phyloP scores from a whole-genome alignment of 2,329 filamentous ascomycete genomes.

The Fusarium ambrosium region DNA sequence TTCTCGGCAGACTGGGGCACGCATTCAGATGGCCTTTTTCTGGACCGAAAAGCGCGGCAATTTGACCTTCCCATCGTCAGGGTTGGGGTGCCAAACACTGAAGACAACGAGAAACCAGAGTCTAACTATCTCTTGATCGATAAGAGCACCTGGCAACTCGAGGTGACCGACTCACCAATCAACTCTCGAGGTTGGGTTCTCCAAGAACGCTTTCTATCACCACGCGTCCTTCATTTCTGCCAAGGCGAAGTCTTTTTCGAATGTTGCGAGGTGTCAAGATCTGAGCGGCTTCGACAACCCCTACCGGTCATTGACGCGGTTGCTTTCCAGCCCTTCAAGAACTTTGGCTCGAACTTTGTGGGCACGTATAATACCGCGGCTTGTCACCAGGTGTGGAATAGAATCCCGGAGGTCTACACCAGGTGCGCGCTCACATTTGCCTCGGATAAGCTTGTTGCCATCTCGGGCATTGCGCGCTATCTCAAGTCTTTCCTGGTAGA shows the following conservation, averaged over 20 bases:
- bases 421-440: neutral
- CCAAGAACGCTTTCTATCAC: neutral
- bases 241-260: neutral
- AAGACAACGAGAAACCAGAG: neutral
- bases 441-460: neutral
- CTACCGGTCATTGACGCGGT: neutral
- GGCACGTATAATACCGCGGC: neutral
- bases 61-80: neutral
- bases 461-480: neutral
- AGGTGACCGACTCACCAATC: neutral
- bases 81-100: neutral
- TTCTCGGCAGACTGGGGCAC: neutral
- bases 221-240: neutral
- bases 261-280: neutral
- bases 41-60: neutral
- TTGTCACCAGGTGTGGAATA: neutral
- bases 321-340: neutral
- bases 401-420: neutral
- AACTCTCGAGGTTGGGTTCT: neutral
- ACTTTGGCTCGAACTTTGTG: fast-evolving
- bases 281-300: neutral
- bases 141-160: neutral
- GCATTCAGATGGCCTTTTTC: neutral
- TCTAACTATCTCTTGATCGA: neutral
- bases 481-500: neutral